A percentile compares a stretch with the other conserved stretches of the same genome.
phyloP scores from a whole-genome alignment of 495 filamentous ascomycete genomes.

The Aspergillus haitiensis region DNA sequence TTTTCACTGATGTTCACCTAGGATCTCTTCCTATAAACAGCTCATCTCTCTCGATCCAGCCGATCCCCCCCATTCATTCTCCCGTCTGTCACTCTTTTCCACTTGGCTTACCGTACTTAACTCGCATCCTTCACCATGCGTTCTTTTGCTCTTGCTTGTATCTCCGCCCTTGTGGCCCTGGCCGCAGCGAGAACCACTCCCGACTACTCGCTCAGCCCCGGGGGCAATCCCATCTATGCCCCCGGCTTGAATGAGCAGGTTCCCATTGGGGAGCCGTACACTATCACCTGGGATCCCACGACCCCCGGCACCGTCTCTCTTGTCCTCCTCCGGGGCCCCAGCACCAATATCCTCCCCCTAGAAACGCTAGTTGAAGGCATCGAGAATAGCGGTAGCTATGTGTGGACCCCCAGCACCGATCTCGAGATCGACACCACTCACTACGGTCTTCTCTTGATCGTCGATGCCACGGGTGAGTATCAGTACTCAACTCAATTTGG shows the following conservation, averaged over 20 bases:
- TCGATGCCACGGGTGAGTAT: slow-evolving; percentile 60
- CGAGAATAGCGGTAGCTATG: slow-evolving; percentile 58
- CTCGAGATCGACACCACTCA: slow-evolving; percentile 53
- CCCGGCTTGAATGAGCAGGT: slow-evolving; percentile 56
- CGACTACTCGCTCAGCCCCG: slow-evolving; percentile 47
- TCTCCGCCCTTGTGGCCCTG: slow-evolving; percentile 51
- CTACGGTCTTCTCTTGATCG: slow-evolving; percentile 68
- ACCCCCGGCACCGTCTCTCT: slow-evolving; percentile 54
- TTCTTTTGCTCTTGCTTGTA: slow-evolving; percentile 46
- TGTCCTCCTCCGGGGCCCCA: slow-evolving; percentile 62
- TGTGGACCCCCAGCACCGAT: slow-evolving; percentile 53
- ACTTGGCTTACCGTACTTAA: too few species aligned
- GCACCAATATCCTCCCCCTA: slow-evolving; percentile 54
- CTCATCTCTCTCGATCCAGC: too few species aligned
- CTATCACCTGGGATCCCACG: slow-evolving; percentile 60
- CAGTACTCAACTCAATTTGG: slow-evolving; percentile 73
- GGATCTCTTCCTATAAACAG: too few species aligned
- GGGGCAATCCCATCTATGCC: slow-evolving; percentile 57
- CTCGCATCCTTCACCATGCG: slow-evolving; percentile 39
- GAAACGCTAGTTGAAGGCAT: slow-evolving; percentile 56
- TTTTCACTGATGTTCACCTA: too few species aligned
- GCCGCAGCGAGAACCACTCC: slow-evolving; percentile 54
- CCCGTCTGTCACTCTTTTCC: too few species aligned
- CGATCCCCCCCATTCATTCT: too few species aligned
- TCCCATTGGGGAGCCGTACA: slow-evolving; percentile 54